Conservation (phyloP, 2,329 filamentous ascomycete species). For the Clonostachys sp. region DNA sequence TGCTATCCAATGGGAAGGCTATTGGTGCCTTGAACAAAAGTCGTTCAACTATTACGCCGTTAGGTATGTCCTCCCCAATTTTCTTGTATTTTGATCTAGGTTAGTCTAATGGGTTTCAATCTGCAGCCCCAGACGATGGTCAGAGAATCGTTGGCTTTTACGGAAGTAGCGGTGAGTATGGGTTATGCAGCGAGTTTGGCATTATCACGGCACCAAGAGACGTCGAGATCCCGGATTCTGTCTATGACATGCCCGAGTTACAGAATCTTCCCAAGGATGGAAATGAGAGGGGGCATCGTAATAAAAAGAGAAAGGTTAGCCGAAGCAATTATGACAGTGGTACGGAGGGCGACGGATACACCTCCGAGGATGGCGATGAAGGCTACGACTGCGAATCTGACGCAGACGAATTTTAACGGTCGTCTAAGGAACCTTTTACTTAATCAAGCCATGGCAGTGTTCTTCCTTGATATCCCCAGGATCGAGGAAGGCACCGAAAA, state of each 20-base stretch:
- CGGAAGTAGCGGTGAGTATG: conserved; percentile 23
- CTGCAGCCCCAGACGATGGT: conserved; percentile 18
- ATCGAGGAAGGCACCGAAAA: no score
- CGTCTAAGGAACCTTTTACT: no score
- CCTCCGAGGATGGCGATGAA: conserved; percentile 4
- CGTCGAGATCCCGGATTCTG: conserved; percentile 27
- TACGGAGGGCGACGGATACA: background rate
- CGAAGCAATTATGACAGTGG: background rate
- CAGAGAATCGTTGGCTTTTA: conserved; percentile 41
- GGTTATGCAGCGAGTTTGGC: conserved; percentile 33
- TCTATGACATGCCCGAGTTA: conserved; percentile 35
- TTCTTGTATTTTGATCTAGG: background rate
- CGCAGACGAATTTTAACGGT: no score
- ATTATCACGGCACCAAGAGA: conserved; percentile 37
- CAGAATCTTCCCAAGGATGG: conserved; percentile 16
- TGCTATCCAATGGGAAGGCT: conserved; percentile 9
- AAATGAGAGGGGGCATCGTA: background rate
- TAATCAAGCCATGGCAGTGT: no score
- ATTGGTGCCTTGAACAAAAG: conserved; percentile 11
- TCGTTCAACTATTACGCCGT: background rate
- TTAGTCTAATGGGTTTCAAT: conserved; percentile 4
- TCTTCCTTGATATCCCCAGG: no score
- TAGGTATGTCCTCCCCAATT: background rate
- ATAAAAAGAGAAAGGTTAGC: background rate
- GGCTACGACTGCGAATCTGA: conserved; percentile 2